Base-by-base conservation (phyloP, 768 basidiomycete species). In the Cytidiella melzeri region DNA sequence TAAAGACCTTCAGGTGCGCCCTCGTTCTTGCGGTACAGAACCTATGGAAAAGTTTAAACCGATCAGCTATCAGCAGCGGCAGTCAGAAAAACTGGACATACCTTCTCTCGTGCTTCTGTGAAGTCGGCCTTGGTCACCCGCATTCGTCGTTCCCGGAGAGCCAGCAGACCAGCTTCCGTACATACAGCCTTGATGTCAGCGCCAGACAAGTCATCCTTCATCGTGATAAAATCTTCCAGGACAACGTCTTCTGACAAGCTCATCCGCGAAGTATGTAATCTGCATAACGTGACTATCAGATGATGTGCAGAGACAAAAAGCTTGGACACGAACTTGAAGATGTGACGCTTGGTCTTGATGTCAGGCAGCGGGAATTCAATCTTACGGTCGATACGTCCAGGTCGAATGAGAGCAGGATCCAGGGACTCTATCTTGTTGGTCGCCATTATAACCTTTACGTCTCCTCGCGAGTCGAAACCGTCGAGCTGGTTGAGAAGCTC, bases 371-470 rank as follows among this genome's bases (percentile, higher is more conserved):
- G 94, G 74, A 95, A 96, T 65, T 96, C 96, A 45, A 99, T 99
- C 74, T 99, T 99, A 46, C 96, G 81, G 62, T 99, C 96, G 55
- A 99, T 98, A 61, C 96, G 92, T 41, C 96, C 96, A 4, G 96
- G 96, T 45, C 96, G 89, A 61, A 99, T 96, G 52, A 99, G 83
- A 15, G 96, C 96, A 47, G 96, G 96, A 68, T 99, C 96, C 24
- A 99, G 79, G 3, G 92, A 84, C 65, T 98, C 95, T 59, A 99
- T 99, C 70, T 79, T 84, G 72, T 99, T 99, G 4, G 96, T 99
- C 11, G 96, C 96, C 96, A 98, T 98, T 66, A 99, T 97, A 57
- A 99, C 95, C 69, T 98, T 99, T 51, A 99, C 94, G 63, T 98
- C 96, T n/a, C 95, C 95, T 48, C 94, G 84, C 4, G 93, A 93